These are phyloP conservation scores for Dendrostoma leiphaemia DNA, from an alignment of 2,329 filamentous ascomycete genomes.

Conservation along the genomic window DNA sequence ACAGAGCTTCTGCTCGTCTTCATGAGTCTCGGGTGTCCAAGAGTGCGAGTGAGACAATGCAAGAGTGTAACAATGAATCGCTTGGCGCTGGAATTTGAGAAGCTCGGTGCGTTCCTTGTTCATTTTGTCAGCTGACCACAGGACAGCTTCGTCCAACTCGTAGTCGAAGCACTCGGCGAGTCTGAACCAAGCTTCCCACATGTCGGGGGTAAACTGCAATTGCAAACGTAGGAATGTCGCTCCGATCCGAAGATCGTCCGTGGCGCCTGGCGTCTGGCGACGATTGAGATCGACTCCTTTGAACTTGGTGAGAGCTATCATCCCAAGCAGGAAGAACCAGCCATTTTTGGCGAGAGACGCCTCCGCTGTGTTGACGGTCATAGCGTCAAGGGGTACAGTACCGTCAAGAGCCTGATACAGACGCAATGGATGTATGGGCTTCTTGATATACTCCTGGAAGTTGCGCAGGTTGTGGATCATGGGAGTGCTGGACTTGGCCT, in stretches of 20 bases:
- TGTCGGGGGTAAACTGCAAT: constrained; percentile 75
- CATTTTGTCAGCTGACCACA: constrained; percentile 89
- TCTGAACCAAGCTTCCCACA: constrained; percentile 90
- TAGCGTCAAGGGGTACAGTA: constrained; percentile 69
- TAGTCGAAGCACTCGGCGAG: constrained; percentile 85
- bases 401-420: constrained; percentile 81
- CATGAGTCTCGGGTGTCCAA: constrained; percentile 40
- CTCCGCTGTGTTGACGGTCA: constrained; percentile 66
- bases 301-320: constrained; percentile 86
- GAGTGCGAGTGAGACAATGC: constrained; percentile 58
- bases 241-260: constrained; percentile 80
- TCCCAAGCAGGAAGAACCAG: constrained; percentile 90
- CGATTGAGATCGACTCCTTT: constrained; percentile 67
- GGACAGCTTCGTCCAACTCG: constrained; percentile 80
- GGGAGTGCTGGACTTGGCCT: constrained; percentile 73
- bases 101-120: constrained; percentile 78
- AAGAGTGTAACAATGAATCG: constrained; percentile 76
- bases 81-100: constrained; percentile 71
- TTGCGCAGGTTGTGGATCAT: constrained; percentile 86
- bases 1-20: constrained; percentile 52
- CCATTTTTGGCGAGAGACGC: constrained; percentile 74
- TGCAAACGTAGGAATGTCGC: constrained; percentile 78
- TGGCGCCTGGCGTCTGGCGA: constrained; percentile 73
- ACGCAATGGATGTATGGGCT: constrained; percentile 76
- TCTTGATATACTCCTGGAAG: constrained; percentile 77